A percentile compares a stretch with the other conserved stretches of the same genome.
phyloP scores from a whole-genome alignment of 2,329 filamentous ascomycete species.

The Elsinoe perseae region DNA sequence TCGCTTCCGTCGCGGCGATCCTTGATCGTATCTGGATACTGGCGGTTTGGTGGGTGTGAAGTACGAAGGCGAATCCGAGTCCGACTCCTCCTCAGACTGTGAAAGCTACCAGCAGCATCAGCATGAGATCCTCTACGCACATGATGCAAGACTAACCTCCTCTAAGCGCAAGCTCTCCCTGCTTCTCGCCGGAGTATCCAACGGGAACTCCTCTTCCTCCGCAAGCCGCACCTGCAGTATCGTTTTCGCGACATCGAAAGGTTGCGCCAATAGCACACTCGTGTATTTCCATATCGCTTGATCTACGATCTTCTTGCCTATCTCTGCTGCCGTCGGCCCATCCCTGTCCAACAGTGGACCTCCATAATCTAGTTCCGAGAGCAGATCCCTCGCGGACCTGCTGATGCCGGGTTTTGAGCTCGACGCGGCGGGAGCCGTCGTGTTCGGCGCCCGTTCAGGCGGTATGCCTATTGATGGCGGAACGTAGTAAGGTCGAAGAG shows the following conservation, averaged over 20 bases:
- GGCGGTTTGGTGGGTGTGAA: constrained; percentile 65
- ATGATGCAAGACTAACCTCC: constrained; percentile 20
- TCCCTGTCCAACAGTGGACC: constrained; percentile 67
- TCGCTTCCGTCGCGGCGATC: constrained; percentile 39
- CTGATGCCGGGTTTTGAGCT: constrained; percentile 45
- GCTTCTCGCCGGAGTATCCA: background rate
- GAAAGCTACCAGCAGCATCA: constrained; percentile 7
- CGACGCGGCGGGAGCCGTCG: constrained; percentile 21
- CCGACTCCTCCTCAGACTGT: constrained; percentile 55
- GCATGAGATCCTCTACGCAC: background rate
- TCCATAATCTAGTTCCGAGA: constrained; percentile 86
- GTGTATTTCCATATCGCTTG: constrained; percentile 88
- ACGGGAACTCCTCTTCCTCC: constrained; percentile 21
- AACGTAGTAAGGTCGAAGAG: constrained; percentile 63
- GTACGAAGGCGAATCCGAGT: constrained; percentile 65
- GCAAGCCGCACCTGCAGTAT: constrained; percentile 69
- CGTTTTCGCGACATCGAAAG: constrained; percentile 94
- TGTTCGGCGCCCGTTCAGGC: constrained; percentile 34
- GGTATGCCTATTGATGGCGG: constrained; percentile 59
- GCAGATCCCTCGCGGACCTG: constrained; percentile 68
- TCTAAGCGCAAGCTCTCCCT: constrained; percentile 4
- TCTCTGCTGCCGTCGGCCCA: constrained; percentile 65
- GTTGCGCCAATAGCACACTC: constrained; percentile 80
- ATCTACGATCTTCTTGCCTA: constrained; percentile 69
- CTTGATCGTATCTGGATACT: constrained; percentile 16